Conservation (phyloP, 257 asterid genomes). For the Solanum lycopersicoides region DNA sequence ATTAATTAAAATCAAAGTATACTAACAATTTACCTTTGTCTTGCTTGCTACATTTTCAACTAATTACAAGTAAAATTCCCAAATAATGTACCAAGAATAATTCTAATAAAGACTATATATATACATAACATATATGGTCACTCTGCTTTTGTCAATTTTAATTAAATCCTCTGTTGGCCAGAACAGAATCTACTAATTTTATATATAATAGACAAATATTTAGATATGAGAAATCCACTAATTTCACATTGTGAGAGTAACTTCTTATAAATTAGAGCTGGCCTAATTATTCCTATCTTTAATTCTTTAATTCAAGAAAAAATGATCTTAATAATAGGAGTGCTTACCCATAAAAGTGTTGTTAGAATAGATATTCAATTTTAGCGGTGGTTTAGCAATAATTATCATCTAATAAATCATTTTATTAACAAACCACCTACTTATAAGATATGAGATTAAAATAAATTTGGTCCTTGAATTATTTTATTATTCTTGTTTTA, state of each 20-base stretch:
- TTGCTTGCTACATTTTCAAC: neutral
- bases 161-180: neutral
- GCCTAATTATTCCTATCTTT: neutral
- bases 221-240: neutral
- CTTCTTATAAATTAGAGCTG: neutral
- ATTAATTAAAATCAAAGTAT: neutral
- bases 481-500: neutral
- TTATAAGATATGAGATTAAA: neutral
- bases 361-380: neutral
- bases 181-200: neutral
- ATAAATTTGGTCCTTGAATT: neutral
- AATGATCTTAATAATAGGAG: neutral
- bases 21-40: neutral
- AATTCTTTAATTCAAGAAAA: neutral
- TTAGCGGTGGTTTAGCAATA: neutral
- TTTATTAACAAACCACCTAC: neutral
- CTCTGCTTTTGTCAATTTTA: neutral
- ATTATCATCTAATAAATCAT: neutral
- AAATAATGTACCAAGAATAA: neutral
- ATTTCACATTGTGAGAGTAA: neutral
- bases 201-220: neutral
- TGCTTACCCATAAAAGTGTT: neutral
- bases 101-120: too few relatives aligned
- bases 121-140: neutral
- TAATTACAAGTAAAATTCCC: neutral